Conservation (phyloP, 1,284 basidiomycete genomes). For the Lentinus polychrous region DNA sequence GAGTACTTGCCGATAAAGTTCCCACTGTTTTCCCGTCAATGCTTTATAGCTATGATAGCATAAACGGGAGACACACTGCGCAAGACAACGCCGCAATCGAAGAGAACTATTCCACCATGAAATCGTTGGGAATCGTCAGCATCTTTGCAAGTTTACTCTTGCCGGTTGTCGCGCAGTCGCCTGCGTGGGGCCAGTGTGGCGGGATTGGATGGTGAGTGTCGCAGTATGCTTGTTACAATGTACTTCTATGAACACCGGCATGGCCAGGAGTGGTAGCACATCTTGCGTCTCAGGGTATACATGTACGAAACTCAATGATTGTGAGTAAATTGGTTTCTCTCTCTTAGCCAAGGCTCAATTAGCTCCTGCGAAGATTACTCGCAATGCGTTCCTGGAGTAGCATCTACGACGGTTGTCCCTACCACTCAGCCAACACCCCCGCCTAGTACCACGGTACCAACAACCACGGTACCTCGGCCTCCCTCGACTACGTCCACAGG, state of each 20-base stretch:
- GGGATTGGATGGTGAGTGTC: constrained; percentile 37
- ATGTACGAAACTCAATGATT: constrained; percentile 37
- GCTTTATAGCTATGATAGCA: too few relatives aligned
- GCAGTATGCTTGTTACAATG: not conserved
- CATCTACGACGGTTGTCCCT: constrained; percentile 12
- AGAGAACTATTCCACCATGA: too few relatives aligned
- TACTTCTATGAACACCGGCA: not conserved
- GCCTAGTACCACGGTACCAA: constrained; percentile 19
- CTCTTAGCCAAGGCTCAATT: constrained; percentile 5
- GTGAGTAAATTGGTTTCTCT: constrained; percentile 22
- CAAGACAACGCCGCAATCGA: too few relatives aligned
- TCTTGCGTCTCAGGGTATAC: constrained; percentile 40
- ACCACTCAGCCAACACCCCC: constrained; percentile 13
- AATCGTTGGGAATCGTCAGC: not conserved
- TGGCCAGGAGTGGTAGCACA: constrained; percentile 36
- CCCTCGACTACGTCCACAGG: constrained; percentile 35
- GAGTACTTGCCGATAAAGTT: too few relatives aligned
- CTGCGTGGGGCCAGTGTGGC: constrained; percentile 42
- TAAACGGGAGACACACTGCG: too few relatives aligned
- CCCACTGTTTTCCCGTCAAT: too few relatives aligned
- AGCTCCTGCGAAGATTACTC: constrained; percentile 35
- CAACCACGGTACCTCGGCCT: constrained; percentile 31
- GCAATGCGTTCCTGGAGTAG: constrained; percentile 37
- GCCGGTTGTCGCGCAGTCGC: constrained; percentile 28
- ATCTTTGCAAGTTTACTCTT: constrained; percentile 11